Evolutionary conservation across 2,329 filamentous ascomycete genomes (phyloP).

Genomic region (Hymenoscyphus repandus): DNA sequence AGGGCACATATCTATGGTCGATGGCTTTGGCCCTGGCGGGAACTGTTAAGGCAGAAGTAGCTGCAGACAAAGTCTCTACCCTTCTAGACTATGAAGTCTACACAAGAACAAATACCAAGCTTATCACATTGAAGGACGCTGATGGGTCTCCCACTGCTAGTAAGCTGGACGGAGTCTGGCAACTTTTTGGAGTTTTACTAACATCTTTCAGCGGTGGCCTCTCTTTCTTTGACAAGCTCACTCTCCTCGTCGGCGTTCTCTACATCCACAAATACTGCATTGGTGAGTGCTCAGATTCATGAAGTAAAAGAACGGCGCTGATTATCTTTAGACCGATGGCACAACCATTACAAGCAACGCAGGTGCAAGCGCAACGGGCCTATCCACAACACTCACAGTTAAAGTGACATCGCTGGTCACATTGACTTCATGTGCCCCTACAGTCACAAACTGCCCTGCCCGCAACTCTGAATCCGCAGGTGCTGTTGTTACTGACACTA

Average conservation of each 20-base stretch:
- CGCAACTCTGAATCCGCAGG: background rate
- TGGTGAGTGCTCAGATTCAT: too few relatives aligned
- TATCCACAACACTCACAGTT: background rate
- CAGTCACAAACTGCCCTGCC: background rate
- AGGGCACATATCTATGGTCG: constrained; percentile 3
- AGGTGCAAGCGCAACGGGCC: background rate
- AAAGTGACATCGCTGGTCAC: background rate
- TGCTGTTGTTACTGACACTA: background rate
- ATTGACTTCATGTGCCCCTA: background rate
- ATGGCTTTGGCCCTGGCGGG: background rate
- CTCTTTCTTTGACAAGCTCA: too few relatives aligned
- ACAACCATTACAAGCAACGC: background rate
- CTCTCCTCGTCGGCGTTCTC: too few relatives aligned
- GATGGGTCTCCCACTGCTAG: constrained; percentile 2
- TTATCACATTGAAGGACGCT: background rate
- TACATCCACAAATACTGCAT: background rate
- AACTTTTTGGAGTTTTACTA: too few relatives aligned
- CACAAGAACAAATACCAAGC: background rate
- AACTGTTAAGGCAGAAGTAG: background rate
- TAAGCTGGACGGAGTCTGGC: background rate
- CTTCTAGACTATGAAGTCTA: background rate
- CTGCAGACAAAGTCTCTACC: background rate
- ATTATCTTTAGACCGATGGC: too few relatives aligned
- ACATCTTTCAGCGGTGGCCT: too few relatives aligned
- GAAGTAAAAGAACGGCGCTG: too few relatives aligned